phyloP scores from a whole-genome alignment of 1,284 basidiomycete species.

The Sporisorium iseilematis-ciliati region DNA sequence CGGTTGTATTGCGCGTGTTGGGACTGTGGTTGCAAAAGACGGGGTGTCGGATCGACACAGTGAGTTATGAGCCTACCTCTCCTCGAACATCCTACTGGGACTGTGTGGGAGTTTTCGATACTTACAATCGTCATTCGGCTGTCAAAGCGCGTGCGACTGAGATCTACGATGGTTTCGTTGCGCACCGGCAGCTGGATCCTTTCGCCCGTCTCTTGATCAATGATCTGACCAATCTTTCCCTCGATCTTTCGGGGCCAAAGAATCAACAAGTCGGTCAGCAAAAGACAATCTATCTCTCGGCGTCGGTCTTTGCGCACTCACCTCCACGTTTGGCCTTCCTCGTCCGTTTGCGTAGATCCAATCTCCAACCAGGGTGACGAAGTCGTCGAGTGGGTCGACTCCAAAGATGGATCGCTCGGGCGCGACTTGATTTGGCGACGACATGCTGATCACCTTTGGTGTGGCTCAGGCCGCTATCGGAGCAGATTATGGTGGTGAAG shows the following conservation, averaged over 20 bases:
- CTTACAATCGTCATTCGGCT: conserved; percentile 89
- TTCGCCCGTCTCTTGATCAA: conserved; percentile 75
- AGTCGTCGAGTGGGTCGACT: conserved; percentile 92
- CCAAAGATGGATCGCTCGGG: conserved; percentile 89
- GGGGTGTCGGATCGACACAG: too few species aligned
- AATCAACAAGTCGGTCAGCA: neutral
- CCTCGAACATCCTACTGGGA: neutral
- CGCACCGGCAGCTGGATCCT: conserved; percentile 79
- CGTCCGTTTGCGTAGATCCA: conserved; percentile 76
- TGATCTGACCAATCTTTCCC: conserved; percentile 88
- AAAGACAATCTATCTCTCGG: neutral
- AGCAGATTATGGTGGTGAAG: neutral
- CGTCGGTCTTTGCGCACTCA: conserved; percentile 50
- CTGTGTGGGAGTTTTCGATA: conserved; percentile 30
- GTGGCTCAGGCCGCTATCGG: too few species aligned
- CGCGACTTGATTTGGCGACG: conserved; percentile 37
- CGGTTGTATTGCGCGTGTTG: conserved; percentile 89
- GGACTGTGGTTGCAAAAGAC: conserved; percentile 72
- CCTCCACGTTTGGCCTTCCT: conserved; percentile 72
- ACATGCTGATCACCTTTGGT: conserved; percentile 5
- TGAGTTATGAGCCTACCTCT: neutral
- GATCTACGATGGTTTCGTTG: conserved; percentile 80
- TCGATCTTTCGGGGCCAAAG: conserved; percentile 77
- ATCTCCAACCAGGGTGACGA: conserved; percentile 89
- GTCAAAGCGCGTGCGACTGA: conserved; percentile 75